These are phyloP conservation scores for Prunus persica DNA, from an alignment of 306 rosid species.

Conservation along the genomic window DNA sequence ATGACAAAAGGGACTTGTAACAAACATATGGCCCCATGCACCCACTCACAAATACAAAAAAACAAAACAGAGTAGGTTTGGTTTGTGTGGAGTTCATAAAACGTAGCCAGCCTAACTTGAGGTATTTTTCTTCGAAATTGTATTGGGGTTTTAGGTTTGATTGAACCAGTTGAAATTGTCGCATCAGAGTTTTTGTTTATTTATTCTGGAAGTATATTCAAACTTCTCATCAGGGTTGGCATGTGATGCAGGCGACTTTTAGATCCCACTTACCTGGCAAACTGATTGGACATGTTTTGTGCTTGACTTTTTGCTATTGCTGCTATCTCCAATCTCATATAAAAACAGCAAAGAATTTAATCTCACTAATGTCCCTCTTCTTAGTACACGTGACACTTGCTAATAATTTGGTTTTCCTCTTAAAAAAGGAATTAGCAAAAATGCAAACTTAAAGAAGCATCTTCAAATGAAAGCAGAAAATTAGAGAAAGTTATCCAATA, in stretches of 20 bases:
- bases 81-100: background rate
- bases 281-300: conserved; percentile 19
- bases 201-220: conserved; percentile 2
- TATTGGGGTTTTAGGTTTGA: background rate
- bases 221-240: conserved; percentile 23
- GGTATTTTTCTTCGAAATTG: background rate
- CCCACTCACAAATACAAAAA: background rate
- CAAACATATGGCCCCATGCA: conserved; percentile 5
- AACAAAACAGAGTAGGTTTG: background rate
- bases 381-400: conserved; percentile 48
- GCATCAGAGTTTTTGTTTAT: too few species aligned
- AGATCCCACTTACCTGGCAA: conserved; percentile 38
- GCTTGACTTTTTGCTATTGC: conserved; percentile 27
- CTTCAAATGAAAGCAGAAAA: background rate
- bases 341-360: background rate
- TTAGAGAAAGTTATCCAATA: background rate
- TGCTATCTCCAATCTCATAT: background rate
- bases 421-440: background rate
- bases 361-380: conserved; percentile 1
- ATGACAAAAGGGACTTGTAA: background rate
- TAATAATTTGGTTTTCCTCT: background rate
- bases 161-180: conserved; percentile 1
- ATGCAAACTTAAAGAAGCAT: background rate
- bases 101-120: background rate
- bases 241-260: conserved; percentile 44